A percentile compares a stretch with the other conserved stretches of the same genome.
These are phyloP conservation scores for Metschnikowia koreensis DNA, from an alignment of 805 yeast genomes.

Conservation along the genomic window DNA sequence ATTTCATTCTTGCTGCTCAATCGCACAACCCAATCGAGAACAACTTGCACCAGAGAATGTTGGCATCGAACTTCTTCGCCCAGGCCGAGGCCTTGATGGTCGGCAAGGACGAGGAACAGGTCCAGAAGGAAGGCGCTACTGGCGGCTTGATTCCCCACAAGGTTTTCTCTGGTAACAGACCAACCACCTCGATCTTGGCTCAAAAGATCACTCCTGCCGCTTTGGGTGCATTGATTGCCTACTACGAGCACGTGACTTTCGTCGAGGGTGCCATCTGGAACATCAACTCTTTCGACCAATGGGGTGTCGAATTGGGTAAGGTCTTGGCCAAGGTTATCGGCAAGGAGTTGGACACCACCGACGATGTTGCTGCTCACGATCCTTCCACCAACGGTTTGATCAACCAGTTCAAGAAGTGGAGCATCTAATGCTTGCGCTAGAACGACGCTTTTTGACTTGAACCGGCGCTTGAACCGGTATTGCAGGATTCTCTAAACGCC, in stretches of 20 bases:
- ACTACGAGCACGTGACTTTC: constrained; percentile 96
- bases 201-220: constrained; percentile 96
- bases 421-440: constrained; percentile 17
- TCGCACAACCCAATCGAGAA: constrained; percentile 95
- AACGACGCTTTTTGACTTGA: not conserved
- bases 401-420: constrained; percentile 93
- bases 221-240: constrained; percentile 93
- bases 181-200: constrained; percentile 94
- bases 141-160: constrained; percentile 91
- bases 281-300: constrained; percentile 98
- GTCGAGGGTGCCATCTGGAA: constrained; percentile 99
- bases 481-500: not conserved
- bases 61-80: constrained; percentile 98
- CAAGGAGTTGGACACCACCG: constrained; percentile 70
- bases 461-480: no score
- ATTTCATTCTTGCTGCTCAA: constrained; percentile 94
- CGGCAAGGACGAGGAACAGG: constrained; percentile 84
- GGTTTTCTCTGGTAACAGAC: constrained; percentile 96
- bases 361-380: constrained; percentile 68
- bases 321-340: constrained; percentile 95
- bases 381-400: constrained; percentile 88
- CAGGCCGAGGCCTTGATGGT: constrained; percentile 98
- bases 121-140: constrained; percentile 84
- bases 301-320: constrained; percentile 99
- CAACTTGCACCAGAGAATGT: constrained; percentile 94